phyloP scores from a whole-genome alignment of 1,284 basidiomycete species.

The Marasmius sp. region DNA sequence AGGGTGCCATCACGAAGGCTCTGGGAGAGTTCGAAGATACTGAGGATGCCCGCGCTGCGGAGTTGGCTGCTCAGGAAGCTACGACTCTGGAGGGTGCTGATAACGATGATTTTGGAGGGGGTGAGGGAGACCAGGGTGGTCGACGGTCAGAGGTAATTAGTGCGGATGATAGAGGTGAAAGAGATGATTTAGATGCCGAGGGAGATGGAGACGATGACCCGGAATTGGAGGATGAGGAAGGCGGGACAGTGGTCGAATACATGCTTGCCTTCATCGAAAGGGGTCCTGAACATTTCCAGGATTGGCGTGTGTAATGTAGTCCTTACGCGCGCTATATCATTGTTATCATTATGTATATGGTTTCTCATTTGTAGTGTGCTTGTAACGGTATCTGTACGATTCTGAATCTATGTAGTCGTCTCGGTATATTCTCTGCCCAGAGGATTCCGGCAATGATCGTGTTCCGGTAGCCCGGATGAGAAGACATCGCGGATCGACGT shows the following conservation, averaged over 20 bases:
- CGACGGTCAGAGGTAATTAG: conserved; percentile 3
- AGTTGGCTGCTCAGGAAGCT: conserved; percentile 77
- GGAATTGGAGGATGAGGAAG: conserved; percentile 42
- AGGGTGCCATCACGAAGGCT: conserved; percentile 42
- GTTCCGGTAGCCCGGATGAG: background rate
- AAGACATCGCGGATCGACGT: background rate
- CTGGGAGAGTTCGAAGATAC: conserved; percentile 89
- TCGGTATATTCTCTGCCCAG: too few species aligned
- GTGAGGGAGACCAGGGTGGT: conserved; percentile 41
- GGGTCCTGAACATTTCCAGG: conserved; percentile 79
- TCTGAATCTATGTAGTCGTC: too few species aligned
- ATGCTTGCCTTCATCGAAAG: conserved; percentile 79
- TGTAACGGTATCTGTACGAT: too few species aligned
- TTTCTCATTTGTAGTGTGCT: too few species aligned
- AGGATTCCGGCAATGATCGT: too few species aligned
- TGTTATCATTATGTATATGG: background rate
- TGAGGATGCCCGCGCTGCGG: conserved; percentile 82
- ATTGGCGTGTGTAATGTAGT: conserved; percentile 60
- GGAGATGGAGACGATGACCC: conserved; percentile 40
- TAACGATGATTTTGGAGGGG: conserved; percentile 69
- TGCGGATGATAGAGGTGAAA: background rate
- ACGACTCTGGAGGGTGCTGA: conserved; percentile 72
- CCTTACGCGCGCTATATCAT: background rate
- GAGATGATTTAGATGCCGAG: conserved; percentile 19
- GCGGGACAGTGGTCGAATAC: conserved; percentile 79